These are phyloP conservation scores for Exidia glandulosa DNA, from an alignment of 768 basidiomycete species.

Conservation along the genomic window DNA sequence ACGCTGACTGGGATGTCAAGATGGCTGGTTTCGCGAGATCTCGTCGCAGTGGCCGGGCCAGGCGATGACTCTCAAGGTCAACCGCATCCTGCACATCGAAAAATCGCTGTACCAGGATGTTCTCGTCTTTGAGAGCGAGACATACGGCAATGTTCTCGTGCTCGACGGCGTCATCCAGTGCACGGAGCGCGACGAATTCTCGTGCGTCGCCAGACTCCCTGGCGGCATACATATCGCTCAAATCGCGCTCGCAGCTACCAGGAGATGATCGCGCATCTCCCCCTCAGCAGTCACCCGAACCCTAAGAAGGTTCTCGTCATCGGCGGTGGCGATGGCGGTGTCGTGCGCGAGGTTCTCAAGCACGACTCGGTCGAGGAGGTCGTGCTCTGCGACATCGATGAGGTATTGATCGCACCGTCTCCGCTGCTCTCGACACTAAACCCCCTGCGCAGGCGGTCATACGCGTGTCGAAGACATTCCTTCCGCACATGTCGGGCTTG, in stretches of 20 bases:
- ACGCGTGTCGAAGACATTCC: slow-evolving; percentile 84
- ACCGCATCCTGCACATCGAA: slow-evolving; percentile 89
- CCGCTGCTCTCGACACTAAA: not conserved
- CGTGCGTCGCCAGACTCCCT: too few relatives aligned
- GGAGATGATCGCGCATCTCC: slow-evolving; percentile 97
- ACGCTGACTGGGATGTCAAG: slow-evolving; percentile 22
- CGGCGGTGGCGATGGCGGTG: slow-evolving; percentile 96
- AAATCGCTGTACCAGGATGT: slow-evolving; percentile 93
- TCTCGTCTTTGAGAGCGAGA: slow-evolving; percentile 91
- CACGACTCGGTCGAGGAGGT: slow-evolving; percentile 84
- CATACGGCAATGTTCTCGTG: slow-evolving; percentile 93
- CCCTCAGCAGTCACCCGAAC: slow-evolving; percentile 92
- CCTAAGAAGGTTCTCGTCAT: slow-evolving; percentile 94
- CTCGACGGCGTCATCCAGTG: slow-evolving; percentile 94
- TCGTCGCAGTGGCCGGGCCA: slow-evolving; percentile 95
- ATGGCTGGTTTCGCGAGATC: slow-evolving; percentile 95
- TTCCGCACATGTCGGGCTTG: slow-evolving; percentile 87
- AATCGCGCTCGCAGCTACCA: slow-evolving; percentile 56
- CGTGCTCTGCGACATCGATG: slow-evolving; percentile 95
- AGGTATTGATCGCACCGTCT: slow-evolving; percentile 33
- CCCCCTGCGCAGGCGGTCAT: slow-evolving; percentile 60
- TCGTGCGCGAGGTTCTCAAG: slow-evolving; percentile 94
- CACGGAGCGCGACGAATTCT: slow-evolving; percentile 98
- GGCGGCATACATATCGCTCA: not conserved
- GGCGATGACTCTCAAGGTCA: slow-evolving; percentile 94